Conservation (phyloP, 495 filamentous ascomycete species). For the Pyrenopolyporus hunteri region DNA sequence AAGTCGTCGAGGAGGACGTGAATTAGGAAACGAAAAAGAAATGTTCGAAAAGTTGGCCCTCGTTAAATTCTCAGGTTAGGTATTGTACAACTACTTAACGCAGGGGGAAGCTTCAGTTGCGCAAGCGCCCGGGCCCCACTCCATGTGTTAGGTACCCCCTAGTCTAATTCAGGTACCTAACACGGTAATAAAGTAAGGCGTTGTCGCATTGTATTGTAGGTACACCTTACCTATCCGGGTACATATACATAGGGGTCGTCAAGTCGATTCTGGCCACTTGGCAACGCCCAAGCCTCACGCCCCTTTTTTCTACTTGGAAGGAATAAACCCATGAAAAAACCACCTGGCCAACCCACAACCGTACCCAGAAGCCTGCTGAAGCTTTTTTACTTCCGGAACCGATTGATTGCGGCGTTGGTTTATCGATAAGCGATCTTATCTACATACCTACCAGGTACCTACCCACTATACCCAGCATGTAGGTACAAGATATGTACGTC, state of each 20-base stretch:
- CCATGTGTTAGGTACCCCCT: too few species aligned
- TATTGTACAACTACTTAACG: constrained; percentile 15
- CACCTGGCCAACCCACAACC: too few species aligned
- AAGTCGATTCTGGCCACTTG: constrained; percentile 40
- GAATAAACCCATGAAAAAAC: neutral
- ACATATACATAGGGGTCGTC: constrained; percentile 18
- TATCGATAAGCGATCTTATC: constrained; percentile 24
- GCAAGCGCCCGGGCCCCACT: constrained; percentile 27
- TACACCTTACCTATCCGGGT: constrained; percentile 6
- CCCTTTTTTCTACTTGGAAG: constrained; percentile 3
- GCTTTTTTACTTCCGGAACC: neutral
- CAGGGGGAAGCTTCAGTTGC: constrained; percentile 29
- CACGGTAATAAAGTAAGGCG: too few species aligned
- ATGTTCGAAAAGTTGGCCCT: constrained; percentile 13
- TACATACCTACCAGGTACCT: neutral
- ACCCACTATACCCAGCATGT: neutral
- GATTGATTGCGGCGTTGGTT: constrained; percentile 5
- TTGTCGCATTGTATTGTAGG: too few species aligned
- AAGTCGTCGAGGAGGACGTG: constrained; percentile 12
- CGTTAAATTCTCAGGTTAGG: constrained; percentile 25
- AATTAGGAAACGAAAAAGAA: constrained; percentile 20
- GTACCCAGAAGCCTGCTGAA: too few species aligned
- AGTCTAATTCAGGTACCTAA: constrained; percentile 15
- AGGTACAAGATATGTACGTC: neutral
- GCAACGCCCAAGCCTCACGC: constrained; percentile 30